Conservation (phyloP, 1,284 basidiomycete genomes). For the Phellopilus nigrolimitatus region DNA sequence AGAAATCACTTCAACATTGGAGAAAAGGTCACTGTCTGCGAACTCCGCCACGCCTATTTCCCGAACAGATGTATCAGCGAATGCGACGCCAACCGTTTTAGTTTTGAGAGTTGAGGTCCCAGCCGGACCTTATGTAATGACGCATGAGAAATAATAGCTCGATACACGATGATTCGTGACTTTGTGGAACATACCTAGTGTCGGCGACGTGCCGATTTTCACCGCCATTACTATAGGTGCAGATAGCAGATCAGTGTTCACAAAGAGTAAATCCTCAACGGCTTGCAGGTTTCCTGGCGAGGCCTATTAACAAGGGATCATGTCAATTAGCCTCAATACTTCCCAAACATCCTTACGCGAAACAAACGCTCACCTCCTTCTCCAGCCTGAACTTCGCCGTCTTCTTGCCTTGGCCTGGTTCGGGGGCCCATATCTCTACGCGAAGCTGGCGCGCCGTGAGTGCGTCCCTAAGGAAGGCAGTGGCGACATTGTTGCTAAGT, state of each 20-base stretch:
- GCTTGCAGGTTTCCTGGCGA: conserved; percentile 94
- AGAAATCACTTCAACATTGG: conserved; percentile 80
- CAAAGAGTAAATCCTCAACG: conserved; percentile 92
- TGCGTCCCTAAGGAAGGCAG: conserved; percentile 84
- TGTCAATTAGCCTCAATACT: conserved; percentile 20
- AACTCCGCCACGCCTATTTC: conserved; percentile 83
- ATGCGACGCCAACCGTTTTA: conserved; percentile 67
- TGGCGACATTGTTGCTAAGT: conserved; percentile 79
- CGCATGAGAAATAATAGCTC: not conserved
- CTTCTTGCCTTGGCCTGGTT: conserved; percentile 71
- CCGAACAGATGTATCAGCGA: conserved; percentile 71
- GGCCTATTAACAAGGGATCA: conserved; percentile 46
- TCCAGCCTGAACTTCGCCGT: conserved; percentile 67
- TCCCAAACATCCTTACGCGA: not conserved
- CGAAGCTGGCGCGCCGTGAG: conserved; percentile 87
- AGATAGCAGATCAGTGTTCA: conserved; percentile 75
- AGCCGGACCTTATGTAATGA: conserved; percentile 24
- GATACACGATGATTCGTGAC: too few relatives aligned
- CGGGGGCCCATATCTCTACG: conserved; percentile 88
- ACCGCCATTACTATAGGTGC: conserved; percentile 92
- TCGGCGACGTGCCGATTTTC: conserved; percentile 59
- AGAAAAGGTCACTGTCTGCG: conserved; percentile 93
- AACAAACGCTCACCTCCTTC: conserved; percentile 61
- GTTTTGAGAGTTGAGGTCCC: conserved; percentile 45
- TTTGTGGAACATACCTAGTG: conserved; percentile 19